Conservation (phyloP, 345 rosid genomes). For the Lumnitzera littorea region DNA sequence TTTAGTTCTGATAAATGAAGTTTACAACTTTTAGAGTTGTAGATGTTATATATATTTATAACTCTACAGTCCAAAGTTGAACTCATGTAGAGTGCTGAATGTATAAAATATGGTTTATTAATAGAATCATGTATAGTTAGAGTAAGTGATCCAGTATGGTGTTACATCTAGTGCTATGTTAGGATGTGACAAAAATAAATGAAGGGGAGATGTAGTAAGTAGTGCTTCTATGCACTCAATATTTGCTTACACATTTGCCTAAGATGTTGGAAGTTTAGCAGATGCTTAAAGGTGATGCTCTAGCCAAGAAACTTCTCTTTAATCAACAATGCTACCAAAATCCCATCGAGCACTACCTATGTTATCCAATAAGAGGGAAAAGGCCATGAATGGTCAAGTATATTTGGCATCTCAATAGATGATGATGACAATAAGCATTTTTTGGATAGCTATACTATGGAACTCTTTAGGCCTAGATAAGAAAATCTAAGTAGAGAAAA, state of each 20-base stretch:
- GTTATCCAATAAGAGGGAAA: conserved; percentile 20
- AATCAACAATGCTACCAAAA: conserved; percentile 26
- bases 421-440: conserved; percentile 71
- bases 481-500: neutral
- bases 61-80: no score
- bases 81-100: no score
- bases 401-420: conserved; percentile 46
- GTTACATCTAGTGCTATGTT: conserved; percentile 25
- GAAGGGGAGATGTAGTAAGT: conserved; percentile 88
- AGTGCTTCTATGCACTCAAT: conserved; percentile 79
- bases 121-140: no score
- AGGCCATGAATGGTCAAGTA: conserved; percentile 32
- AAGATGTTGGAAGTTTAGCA: conserved; percentile 84
- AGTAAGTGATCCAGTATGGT: no score
- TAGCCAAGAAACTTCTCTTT: conserved; percentile 57
- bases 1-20: no score
- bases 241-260: conserved; percentile 79
- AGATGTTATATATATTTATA: no score
- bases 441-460: conserved; percentile 80
- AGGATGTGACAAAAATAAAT: conserved; percentile 27
- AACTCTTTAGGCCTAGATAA: conserved; percentile 88
- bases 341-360: conserved; percentile 10
- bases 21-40: no score
- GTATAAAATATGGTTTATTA: no score
- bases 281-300: conserved; percentile 96